Base-by-base conservation (phyloP, 2,329 filamentous ascomycete species). In the Claviceps arundinis region DNA sequence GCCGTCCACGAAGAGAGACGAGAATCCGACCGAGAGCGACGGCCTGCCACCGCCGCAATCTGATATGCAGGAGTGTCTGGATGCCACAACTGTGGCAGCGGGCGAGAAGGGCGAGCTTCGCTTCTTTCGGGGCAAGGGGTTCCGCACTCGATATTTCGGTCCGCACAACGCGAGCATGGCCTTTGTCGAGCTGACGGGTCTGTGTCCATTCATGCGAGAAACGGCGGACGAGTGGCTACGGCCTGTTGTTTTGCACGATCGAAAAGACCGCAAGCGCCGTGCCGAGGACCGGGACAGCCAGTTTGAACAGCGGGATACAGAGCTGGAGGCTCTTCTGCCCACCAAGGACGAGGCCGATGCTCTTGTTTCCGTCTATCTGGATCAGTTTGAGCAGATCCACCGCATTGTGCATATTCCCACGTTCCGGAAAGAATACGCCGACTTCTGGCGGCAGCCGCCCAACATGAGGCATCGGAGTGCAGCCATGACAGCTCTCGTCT, bases 161-260 rank as follows among this genome's bases (percentile, higher is more conserved):
- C 77, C 77, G 3, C 75, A 80, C 62, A 81, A 80, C 57, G 76
- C 77, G 45, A 80, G 74, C 65, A 76, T 80, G 65, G 78, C 78
- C 11, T 78, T 81, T 59, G 73, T 75, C 48, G 77, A 80, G 68
- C 67, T 78, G 58, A 74, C 75, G 2, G 78, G 78, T 2, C 68
- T 82, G 46, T 76, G 72, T 46, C 74, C 76, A 14, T 81, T 81
- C 54, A 81, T 82, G 78, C 76, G 74, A 56, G 77, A 81, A 65
- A 81, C 77, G 1, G 77, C 78, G 9, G 76, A 80, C 50, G 76
- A 81, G 61, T 81, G 78, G 76, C 70, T 82, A 51, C 72, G 74
- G 50, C 78, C 78, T 7, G 72, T 81, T 45, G 76, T 78, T 40
- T 70, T 79, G 26, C 74, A 77, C 56, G 68, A 73, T 43, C 69